A percentile compares a stretch with the other conserved stretches of the same genome.
phyloP scores from a whole-genome alignment of 306 rosid genomes.

The Trifolium fragiferum region DNA sequence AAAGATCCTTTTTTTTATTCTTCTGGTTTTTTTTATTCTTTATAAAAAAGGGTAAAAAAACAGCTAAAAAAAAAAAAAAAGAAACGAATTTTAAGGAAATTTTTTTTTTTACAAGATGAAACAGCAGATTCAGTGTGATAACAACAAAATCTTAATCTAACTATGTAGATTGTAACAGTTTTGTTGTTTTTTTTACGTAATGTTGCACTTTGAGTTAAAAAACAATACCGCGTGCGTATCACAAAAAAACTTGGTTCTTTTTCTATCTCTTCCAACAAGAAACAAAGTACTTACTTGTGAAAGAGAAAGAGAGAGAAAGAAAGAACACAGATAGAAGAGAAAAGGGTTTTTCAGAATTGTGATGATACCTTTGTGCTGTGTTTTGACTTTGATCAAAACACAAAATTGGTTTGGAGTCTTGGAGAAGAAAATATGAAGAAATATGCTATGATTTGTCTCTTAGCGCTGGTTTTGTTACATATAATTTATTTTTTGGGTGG shows the following conservation, averaged over 20 bases:
- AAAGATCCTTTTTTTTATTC: slow-evolving; percentile 28
- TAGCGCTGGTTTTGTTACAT: slow-evolving; percentile 30
- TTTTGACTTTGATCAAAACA: slow-evolving; percentile 52
- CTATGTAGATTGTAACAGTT: slow-evolving; percentile 14
- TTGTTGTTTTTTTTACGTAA: slow-evolving; percentile 9
- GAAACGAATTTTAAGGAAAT: slow-evolving; percentile 1
- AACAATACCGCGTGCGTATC: slow-evolving; percentile 42
- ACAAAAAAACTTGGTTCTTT: slow-evolving; percentile 33
- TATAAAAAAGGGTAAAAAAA: background rate
- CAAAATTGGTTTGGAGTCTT: slow-evolving; percentile 27
- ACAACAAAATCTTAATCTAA: slow-evolving; percentile 10
- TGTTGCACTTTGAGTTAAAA: slow-evolving; percentile 22
- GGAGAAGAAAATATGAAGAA: background rate
- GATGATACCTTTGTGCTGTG: slow-evolving; percentile 23
- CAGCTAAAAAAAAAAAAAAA: background rate
- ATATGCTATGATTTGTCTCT: background rate
- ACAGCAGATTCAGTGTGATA: slow-evolving; percentile 1
- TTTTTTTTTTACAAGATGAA: background rate
- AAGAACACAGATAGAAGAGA: slow-evolving; percentile 1
- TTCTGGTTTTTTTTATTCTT: background rate
- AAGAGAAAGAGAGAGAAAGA: slow-evolving; percentile 7
- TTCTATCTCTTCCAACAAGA: slow-evolving; percentile 11
- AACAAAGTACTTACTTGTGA: slow-evolving; percentile 13
- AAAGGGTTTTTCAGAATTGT: slow-evolving; percentile 8
- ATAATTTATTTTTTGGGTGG: no score